A percentile compares a stretch with the other conserved stretches of the same genome.
Evolutionary conservation across 192 early-diverging fungal species (phyloP).

Genomic region (Haplosporangium gracile): DNA sequence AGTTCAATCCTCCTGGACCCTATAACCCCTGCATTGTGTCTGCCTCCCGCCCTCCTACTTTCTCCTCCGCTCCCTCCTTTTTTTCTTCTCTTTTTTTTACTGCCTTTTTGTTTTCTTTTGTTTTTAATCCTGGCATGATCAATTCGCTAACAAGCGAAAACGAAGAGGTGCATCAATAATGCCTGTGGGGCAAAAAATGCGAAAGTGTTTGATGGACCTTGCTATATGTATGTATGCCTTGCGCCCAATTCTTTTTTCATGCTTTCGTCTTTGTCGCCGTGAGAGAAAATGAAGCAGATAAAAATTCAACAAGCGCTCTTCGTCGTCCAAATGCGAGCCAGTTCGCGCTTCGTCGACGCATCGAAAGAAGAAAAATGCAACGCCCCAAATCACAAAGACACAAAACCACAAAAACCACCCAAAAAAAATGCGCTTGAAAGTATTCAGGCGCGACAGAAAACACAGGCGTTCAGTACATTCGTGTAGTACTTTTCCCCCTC

Average conservation of each 20-base stretch:
- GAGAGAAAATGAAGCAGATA: neutral
- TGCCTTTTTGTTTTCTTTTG: neutral
- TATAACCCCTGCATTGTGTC: neutral
- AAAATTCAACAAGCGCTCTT: neutral
- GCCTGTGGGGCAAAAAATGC: too few species aligned
- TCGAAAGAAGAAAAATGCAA: neutral
- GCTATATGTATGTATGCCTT: neutral
- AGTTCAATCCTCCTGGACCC: conserved; percentile 1
- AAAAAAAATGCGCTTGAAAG: too few species aligned
- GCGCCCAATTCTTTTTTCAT: neutral
- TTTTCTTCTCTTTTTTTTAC: neutral
- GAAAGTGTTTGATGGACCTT: too few species aligned
- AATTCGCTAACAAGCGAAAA: neutral
- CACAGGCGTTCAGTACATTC: neutral
- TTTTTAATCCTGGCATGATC: neutral
- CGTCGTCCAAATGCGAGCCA: neutral
- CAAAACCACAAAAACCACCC: too few species aligned
- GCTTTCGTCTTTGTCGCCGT: neutral
- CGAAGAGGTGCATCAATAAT: too few species aligned
- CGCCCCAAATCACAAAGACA: neutral
- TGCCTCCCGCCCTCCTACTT: neutral
- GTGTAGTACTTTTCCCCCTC: too few species aligned
- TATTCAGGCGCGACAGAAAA: neutral
- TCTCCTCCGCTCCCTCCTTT: neutral
- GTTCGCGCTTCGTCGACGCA: neutral